Base-by-base conservation (phyloP, 116 monocot genomes). In the Zostera marina region DNA sequence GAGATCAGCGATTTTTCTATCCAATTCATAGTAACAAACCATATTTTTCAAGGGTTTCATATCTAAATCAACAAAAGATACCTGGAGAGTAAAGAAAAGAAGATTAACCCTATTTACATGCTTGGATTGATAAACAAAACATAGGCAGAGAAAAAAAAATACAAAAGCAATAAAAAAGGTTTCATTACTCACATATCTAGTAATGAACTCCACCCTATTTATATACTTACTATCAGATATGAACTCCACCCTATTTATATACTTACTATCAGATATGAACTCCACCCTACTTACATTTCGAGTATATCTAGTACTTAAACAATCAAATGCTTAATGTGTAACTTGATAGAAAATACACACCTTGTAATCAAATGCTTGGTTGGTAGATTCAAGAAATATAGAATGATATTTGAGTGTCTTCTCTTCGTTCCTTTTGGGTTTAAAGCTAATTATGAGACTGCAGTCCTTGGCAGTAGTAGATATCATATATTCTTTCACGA, bases 401-500 rank as follows among this genome's bases (percentile, higher is more conserved):
- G 72, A 80, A 48, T 60, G 53, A 61, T 53, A 55, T 6, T 45
- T 69, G 51, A 69, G 48, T 23, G 48, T 44, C 54, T 44, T 44
- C 25, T 64, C 52, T 40, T 25, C 42, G 48, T 9, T 17, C 5
- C 22, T 6, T 9, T 5, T 20, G 24, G 70, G 84, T 49, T 77
- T 79, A 76, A 96, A 85, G 72, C 85, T 78, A 53, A 96, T 68
- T 76, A 89, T 85, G 26, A 89, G 70, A 67, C 90, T 89, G 59
- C 80, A 89, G 61, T 89, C 96, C 45, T 96, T 96, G 55, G 90
- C 85, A 42, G 89, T 96, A 8, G 85, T 72, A 69, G 82, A 69
- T 57, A 83, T 76, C 43, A 89, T 56, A 73, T 72, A 89, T 15
- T 82, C 74, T 61, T 70, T 66, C 22, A 85, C 79, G 70, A 96